Base-by-base conservation (phyloP, 306 rosid genomes). In the Delonix regia region DNA sequence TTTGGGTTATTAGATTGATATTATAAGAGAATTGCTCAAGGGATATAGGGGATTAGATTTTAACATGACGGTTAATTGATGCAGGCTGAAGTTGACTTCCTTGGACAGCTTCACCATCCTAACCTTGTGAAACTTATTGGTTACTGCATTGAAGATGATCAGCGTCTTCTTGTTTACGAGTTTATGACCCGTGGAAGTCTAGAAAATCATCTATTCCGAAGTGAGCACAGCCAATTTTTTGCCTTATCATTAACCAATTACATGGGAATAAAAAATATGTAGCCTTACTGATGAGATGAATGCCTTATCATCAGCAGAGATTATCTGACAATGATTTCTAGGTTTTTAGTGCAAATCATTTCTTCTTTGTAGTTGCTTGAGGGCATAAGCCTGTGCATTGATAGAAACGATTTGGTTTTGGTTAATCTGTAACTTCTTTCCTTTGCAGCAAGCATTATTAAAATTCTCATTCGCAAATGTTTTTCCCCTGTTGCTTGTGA, bases 121-220 rank as follows among this genome's bases (percentile, higher is more conserved):
- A 94, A 94, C 87, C 94, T 94, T 71, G 98, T 94, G 60, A 94
- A 90, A 89, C 97, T 94, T 60, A 90, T 94, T 12, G 98, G 98
- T 16, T 94, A 90, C 79, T 94, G 98, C 81, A 92, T 80, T 42
- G 98, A 94, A 88, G 98, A 87, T 82, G 97, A 92, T 84, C 97
- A 92, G 52, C 86, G 94, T 76, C 87, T 94, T 81, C 97, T 94
- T 56, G 98, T 94, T 72, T 94, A 92, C 18, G 98, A 94, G 84
- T 94, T 94, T 75, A 92, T 94, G 98, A 92, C 93, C 61, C 94
- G 97, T 42, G 98, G 98, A 83, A 94, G 97, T 83, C 97, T 94
- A 42, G 98, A 94, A 79, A 94, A 94, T 82, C 98, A 94, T 90
- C 92, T 94, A 51, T 94, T 94, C 83, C 84, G 97, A 87, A 94